Percentiles rank a stretch among this genome's conserved stretches.
phyloP scores from a whole-genome alignment of 257 asterid genomes.

The Penstemon davidsonii region DNA sequence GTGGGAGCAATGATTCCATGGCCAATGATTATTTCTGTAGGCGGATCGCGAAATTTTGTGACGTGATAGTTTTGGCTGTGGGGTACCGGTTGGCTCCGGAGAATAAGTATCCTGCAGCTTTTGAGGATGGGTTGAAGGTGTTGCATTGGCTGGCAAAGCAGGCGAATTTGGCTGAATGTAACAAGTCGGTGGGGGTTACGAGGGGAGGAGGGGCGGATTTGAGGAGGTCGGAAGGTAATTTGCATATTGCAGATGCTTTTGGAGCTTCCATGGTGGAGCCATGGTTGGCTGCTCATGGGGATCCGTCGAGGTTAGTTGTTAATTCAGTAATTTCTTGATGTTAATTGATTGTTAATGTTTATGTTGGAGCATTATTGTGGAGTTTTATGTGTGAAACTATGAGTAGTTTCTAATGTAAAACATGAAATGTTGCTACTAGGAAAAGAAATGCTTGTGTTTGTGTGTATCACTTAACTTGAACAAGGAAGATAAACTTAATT shows the following conservation, averaged over 20 bases:
- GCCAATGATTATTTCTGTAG: constrained; percentile 84
- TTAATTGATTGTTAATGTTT: constrained; percentile 21
- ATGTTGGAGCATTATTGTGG: constrained; percentile 7
- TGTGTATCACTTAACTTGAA: background rate
- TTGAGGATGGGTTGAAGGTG: constrained; percentile 90
- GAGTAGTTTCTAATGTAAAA: constrained; percentile 8
- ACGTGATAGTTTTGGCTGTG: constrained; percentile 85
- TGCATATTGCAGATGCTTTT: constrained; percentile 74
- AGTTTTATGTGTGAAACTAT: background rate
- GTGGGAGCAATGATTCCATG: constrained; percentile 79
- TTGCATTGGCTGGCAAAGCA: constrained; percentile 91
- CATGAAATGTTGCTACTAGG: background rate
- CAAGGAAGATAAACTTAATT: constrained; percentile 6
- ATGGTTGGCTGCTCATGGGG: constrained; percentile 97
- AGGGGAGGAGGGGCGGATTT: constrained; percentile 47
- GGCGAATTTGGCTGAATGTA: constrained; percentile 84
- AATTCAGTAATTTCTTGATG: constrained; percentile 13
- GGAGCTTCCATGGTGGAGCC: constrained; percentile 96
- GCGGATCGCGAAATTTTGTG: constrained; percentile 74
- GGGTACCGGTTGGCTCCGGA: constrained; percentile 93
- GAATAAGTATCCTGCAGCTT: constrained; percentile 80
- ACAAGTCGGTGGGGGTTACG: constrained; percentile 56
- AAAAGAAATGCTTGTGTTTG: constrained; percentile 4
- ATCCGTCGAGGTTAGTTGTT: constrained; percentile 78
- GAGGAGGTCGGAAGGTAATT: constrained; percentile 56